Evolutionary conservation across 164 flowering plant genomes (phyloP), one percentile per base, ranked within the genome.

Genomic region (Umbilicus rupestris): DNA sequence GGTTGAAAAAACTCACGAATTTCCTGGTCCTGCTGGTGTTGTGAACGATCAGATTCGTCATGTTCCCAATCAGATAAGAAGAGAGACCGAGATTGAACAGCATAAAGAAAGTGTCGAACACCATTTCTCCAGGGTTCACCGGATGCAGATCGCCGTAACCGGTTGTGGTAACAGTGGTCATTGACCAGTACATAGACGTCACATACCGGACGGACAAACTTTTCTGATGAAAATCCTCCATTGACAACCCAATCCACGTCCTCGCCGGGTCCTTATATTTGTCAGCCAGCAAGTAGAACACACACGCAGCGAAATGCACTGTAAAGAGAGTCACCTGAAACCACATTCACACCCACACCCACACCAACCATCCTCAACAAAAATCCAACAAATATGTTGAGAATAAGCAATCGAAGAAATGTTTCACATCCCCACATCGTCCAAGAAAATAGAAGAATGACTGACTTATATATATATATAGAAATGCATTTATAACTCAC

Each of bases 141-240:
- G 89, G 75, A 70, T 86, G 92, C 33, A 84, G n/a, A 77, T 87
- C 92, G 28, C 92, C 92, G 71, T 87, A 87, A 7, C 89, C 92
- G 16, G 75, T 74, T 0, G 89, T 83, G 39, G 89, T 70, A 2
- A 82, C 79, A 1, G 92, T 87, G 46, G 84, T 71, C 7, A 82
- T 83, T 50, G 92, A 82, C 89, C 89, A 86, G 65, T 83, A 87
- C 5, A 85, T 65, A 12, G 89, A 68, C 12, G 75, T 77, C 42
- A 85, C 79, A 62, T 87, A 87, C 20, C 74, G 72, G 0, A 28
- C 19, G 66, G 62, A 71, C 66, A 80, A n/a, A 29, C 71, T 70
- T 28, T 17, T 15, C 9, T 69, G 39, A 2, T 42, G 64, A 26
- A 78, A 74, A 50, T 82, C 42, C 33, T 12, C 33, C 60, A 19